These are phyloP conservation scores for Bauhinia variegata DNA, from an alignment of 306 rosid genomes.

Conservation along the genomic window DNA sequence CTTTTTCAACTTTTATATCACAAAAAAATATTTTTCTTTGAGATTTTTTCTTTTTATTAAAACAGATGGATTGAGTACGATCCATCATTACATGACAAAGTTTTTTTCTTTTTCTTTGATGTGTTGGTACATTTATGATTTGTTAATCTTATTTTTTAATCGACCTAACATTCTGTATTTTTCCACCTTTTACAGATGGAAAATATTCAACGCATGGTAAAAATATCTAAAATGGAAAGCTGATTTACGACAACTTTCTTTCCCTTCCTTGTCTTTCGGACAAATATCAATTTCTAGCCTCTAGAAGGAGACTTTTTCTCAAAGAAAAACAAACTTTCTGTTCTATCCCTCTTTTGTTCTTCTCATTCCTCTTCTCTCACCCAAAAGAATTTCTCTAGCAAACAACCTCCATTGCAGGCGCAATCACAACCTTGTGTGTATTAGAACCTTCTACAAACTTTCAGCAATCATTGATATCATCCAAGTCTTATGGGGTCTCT, in stretches of 20 bases:
- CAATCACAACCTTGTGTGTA: not conserved
- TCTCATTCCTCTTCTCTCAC: constrained; percentile 27
- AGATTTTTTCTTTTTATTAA: too few species aligned
- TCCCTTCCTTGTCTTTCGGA: constrained; percentile 54
- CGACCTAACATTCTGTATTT: not conserved
- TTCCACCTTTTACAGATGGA: constrained; percentile 16
- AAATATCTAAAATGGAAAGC: constrained; percentile 9
- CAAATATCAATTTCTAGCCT: constrained; percentile 45
- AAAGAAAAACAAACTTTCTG: constrained; percentile 35
- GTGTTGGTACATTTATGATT: too few species aligned
- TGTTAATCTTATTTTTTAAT: not conserved
- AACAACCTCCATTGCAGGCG: constrained; percentile 28
- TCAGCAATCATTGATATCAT: constrained; percentile 10
- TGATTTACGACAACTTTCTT: constrained; percentile 23
- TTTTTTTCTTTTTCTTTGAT: too few species aligned
- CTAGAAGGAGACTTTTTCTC: constrained; percentile 59
- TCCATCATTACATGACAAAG: too few species aligned
- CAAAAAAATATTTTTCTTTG: too few species aligned
- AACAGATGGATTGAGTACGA: too few species aligned
- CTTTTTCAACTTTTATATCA: too few species aligned
- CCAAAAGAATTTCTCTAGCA: constrained; percentile 19
- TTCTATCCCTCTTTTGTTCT: not conserved
- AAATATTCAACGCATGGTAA: not conserved
- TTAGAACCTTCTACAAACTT: constrained; percentile 4
- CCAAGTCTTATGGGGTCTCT: not conserved